Conservation (phyloP, 352 stramenopile species). For the Phytophthora sansomeana region DNA sequence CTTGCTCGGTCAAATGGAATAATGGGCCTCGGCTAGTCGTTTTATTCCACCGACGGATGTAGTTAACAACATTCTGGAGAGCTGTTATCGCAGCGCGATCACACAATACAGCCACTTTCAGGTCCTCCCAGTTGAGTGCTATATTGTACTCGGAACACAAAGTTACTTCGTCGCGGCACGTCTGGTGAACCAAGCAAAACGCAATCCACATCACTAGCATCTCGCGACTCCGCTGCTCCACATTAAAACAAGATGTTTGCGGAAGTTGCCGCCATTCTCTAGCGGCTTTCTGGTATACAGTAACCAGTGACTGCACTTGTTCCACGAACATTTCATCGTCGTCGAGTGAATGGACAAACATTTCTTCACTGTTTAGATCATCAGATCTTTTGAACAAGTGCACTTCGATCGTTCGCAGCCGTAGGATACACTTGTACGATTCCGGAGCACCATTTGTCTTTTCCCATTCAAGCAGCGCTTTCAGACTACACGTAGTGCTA, state of each 20-base stretch:
- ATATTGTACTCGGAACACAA: constrained; percentile 49
- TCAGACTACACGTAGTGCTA: constrained; percentile 20
- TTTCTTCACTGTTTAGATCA: no score
- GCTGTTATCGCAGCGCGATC: constrained; percentile 39
- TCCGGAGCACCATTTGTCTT: constrained; percentile 8
- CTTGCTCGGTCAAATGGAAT: constrained; percentile 54
- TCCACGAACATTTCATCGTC: constrained; percentile 35
- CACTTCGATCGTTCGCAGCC: constrained; percentile 31
- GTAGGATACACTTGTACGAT: constrained; percentile 22
- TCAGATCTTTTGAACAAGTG: no score
- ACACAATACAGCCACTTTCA: constrained; percentile 45
- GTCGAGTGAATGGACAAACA: no score
- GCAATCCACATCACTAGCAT: constrained; percentile 57
- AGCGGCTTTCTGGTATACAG: constrained; percentile 18
- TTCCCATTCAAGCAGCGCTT: constrained; percentile 22
- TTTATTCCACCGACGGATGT: constrained; percentile 51
- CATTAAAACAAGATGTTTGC: constrained; percentile 21
- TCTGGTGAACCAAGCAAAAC: constrained; percentile 53
- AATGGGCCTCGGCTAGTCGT: constrained; percentile 16
- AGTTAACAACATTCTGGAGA: constrained; percentile 41
- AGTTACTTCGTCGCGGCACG: constrained; percentile 12
- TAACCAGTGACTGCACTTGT: constrained; percentile 21
- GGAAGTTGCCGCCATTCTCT: constrained; percentile 23
- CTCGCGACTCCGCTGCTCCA: constrained; percentile 51
- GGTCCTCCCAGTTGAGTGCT: constrained; percentile 45